Percentiles rank a stretch among this genome's conserved stretches.
Evolutionary conservation across 305 asterid genomes (phyloP).

Genomic region (Petunia hybrid): DNA sequence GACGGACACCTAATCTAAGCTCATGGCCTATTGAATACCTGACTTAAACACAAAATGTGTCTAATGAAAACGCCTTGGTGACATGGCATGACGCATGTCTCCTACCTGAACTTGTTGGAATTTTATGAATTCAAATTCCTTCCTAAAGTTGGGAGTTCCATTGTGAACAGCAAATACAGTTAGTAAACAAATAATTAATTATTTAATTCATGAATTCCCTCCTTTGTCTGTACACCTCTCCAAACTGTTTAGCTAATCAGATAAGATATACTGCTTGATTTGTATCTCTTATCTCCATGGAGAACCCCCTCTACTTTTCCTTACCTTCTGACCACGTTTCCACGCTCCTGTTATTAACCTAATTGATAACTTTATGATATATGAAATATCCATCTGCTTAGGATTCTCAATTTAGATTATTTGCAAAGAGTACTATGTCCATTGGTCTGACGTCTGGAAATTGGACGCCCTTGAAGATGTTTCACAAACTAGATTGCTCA

Average conservation of each 20-base stretch:
- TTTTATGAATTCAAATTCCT: background rate
- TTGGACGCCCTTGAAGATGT: conserved; percentile 6
- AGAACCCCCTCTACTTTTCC: background rate
- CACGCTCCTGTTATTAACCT: background rate
- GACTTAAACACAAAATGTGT: no score
- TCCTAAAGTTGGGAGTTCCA: background rate
- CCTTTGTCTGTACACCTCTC: background rate
- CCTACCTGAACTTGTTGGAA: background rate
- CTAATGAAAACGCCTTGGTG: no score
- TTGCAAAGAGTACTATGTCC: no score
- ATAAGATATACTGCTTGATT: background rate
- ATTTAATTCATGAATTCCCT: background rate
- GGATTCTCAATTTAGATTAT: no score
- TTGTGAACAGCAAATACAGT: background rate
- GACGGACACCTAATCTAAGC: no score
- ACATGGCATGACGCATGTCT: no score
- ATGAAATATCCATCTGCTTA: no score
- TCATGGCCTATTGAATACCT: no score
- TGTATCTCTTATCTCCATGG: background rate
- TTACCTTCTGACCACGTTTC: background rate
- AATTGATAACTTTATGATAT: background rate
- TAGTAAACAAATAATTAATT: no score
- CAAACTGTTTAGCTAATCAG: background rate
- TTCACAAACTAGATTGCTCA: background rate
- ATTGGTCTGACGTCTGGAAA: background rate